Percentiles rank a stretch among this genome's conserved stretches.
Conservation (phyloP, 2,329 filamentous ascomycete species). For the Venturia aucupariae region DNA sequence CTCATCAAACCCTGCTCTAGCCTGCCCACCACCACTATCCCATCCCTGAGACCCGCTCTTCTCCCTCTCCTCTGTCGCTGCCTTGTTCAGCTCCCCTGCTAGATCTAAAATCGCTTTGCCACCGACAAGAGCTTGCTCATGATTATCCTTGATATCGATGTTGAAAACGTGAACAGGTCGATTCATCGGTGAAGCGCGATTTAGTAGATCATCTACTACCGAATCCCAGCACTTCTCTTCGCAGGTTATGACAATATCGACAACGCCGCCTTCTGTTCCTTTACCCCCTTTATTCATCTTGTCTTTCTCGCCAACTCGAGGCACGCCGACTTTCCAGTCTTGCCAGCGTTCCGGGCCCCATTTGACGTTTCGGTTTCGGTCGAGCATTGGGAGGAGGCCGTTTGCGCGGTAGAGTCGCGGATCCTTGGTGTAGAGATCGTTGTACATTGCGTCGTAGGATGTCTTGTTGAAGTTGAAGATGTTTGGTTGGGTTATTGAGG, state of each 20-base stretch:
- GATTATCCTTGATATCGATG: slow-evolving; percentile 96
- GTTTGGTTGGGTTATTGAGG: slow-evolving; percentile 85
- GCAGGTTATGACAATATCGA: slow-evolving; percentile 93
- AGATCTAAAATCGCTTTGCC: slow-evolving; percentile 88
- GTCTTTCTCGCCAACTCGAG: slow-evolving; percentile 44
- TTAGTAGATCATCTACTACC: slow-evolving; percentile 86
- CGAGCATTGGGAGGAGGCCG: slow-evolving; percentile 90
- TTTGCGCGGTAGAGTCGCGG: slow-evolving; percentile 81
- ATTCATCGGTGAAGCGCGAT: slow-evolving; percentile 77
- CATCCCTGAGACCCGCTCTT: slow-evolving; percentile 55
- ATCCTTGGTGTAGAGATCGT: slow-evolving; percentile 81
- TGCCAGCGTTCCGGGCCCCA: slow-evolving; percentile 96
- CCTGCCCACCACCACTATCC: slow-evolving; percentile 49
- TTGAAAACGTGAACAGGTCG: slow-evolving; percentile 96
- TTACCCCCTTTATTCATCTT: slow-evolving; percentile 64
- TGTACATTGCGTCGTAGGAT: slow-evolving; percentile 90
- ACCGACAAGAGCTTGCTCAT: slow-evolving; percentile 87
- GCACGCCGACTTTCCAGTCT: slow-evolving; percentile 86
- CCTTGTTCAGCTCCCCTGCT: slow-evolving; percentile 73
- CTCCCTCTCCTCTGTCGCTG: slow-evolving; percentile 67
- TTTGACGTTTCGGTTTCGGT: slow-evolving; percentile 84
- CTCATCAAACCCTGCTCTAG: slow-evolving; percentile 77
- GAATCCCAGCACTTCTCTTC: slow-evolving; percentile 98
- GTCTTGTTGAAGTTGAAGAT: slow-evolving; percentile 98
- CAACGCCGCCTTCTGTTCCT: slow-evolving; percentile 79